A percentile compares a stretch with the other conserved stretches of the same genome.
Conservation (phyloP, 306 rosid species). For the Ormosia semicastrata region DNA sequence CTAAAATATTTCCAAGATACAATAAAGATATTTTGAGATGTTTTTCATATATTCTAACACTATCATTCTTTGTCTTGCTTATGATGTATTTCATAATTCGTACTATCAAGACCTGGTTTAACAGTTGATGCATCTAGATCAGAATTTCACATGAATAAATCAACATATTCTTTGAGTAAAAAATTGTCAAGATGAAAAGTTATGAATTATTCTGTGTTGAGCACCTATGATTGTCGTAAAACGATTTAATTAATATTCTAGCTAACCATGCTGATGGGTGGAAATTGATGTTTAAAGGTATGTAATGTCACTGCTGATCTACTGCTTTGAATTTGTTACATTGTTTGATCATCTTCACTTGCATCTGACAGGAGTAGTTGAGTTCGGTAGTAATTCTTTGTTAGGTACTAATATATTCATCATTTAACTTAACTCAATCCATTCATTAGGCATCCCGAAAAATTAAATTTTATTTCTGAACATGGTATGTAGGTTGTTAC, state of each 20-base stretch:
- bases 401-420: neutral
- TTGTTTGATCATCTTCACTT: slow-evolving; percentile 8
- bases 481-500: neutral
- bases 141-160: neutral
- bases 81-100: neutral
- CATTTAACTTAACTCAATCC: neutral
- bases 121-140: slow-evolving; percentile 14
- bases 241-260: neutral
- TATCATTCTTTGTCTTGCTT: slow-evolving; percentile 4
- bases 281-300: neutral
- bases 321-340: neutral
- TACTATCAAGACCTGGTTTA: neutral
- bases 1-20: too few relatives aligned
- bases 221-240: neutral
- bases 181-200: neutral
- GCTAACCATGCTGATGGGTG: neutral
- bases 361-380: neutral
- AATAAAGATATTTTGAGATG: too few relatives aligned
- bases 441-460: neutral
- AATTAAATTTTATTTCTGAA: neutral
- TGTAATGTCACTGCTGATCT: neutral
- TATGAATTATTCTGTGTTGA: neutral
- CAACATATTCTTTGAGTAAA: neutral
- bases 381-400: neutral
- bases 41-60: too few relatives aligned